Evolutionary conservation across 495 filamentous ascomycete species (phyloP).

Genomic region (Delitschia confertaspora): DNA sequence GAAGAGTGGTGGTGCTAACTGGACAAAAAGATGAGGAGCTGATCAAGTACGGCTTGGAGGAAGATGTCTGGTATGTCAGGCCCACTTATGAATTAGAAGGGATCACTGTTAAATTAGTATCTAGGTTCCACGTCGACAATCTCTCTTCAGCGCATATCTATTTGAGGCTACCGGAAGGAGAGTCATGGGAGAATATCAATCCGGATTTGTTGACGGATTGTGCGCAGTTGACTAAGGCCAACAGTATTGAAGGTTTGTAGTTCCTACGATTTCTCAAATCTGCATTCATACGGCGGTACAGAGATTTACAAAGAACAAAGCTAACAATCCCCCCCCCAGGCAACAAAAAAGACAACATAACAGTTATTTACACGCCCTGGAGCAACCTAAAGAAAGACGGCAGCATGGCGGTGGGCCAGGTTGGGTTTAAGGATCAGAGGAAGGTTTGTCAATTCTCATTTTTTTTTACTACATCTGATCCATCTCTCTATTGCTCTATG

Average conservation of each 20-base stretch:
- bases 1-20: too few relatives aligned
- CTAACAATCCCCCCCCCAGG: constrained; percentile 38
- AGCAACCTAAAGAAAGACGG: constrained; percentile 92
- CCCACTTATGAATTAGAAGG: not conserved
- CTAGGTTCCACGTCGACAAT: constrained; percentile 93
- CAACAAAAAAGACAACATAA: constrained; percentile 98
- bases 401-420: constrained; percentile 92
- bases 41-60: constrained; percentile 84
- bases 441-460: too few relatives aligned
- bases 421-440: constrained; percentile 85
- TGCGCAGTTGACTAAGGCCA: constrained; percentile 92
- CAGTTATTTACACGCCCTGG: constrained; percentile 96
- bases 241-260: constrained; percentile 81
- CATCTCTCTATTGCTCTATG: too few relatives aligned
- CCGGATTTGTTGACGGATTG: constrained; percentile 71
- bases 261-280: constrained; percentile 3
- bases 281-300: constrained; percentile 1
- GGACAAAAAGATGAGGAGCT: constrained; percentile 76
- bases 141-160: constrained; percentile 95
- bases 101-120: not conserved
- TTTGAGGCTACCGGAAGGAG: constrained; percentile 68
- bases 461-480: not conserved
- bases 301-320: too few relatives aligned
- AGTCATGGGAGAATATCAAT: constrained; percentile 78
- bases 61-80: constrained; percentile 79